A percentile compares a stretch with the other conserved stretches of the same genome.
These are phyloP conservation scores for Cercospora janseana DNA, from an alignment of 2,329 filamentous ascomycete species.

Conservation along the genomic window DNA sequence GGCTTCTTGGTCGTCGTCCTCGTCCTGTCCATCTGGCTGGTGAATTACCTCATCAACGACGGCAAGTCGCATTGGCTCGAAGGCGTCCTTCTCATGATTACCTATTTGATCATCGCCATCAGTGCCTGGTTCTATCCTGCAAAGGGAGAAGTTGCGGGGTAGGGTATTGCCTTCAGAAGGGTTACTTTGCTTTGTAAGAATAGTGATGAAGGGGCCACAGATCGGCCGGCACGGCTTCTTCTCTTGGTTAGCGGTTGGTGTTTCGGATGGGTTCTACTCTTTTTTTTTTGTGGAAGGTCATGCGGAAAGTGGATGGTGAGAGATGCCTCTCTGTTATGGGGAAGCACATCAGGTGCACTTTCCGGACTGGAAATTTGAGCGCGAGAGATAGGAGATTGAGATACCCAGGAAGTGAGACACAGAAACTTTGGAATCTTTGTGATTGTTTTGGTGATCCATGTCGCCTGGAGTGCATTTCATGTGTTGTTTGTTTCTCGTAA, in stretches of 20 bases:
- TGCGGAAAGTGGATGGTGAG: too few relatives aligned
- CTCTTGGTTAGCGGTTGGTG: not conserved
- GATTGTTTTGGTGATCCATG: not conserved
- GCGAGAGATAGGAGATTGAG: not conserved
- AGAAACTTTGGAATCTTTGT: not conserved
- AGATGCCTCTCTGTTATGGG: too few relatives aligned
- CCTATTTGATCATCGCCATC: constrained; percentile 61
- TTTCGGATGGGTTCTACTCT: not conserved
- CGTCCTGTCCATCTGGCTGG: constrained; percentile 56
- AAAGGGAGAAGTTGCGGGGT: constrained; percentile 24
- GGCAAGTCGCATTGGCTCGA: constrained; percentile 55
- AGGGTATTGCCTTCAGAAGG: not conserved
- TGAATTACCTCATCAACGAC: constrained; percentile 61
- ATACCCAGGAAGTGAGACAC: not conserved
- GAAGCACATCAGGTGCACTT: too few relatives aligned
- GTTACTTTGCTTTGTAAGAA: not conserved
- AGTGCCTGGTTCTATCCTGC: constrained; percentile 54
- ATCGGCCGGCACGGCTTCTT: not conserved
- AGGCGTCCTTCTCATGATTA: constrained; percentile 52
- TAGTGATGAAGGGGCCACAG: not conserved
- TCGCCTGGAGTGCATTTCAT: too few relatives aligned
- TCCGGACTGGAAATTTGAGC: too few relatives aligned
- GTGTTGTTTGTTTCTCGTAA: too few relatives aligned
- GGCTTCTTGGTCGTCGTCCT: constrained; percentile 75
- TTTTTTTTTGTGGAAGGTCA: too few relatives aligned